A percentile compares a stretch with the other conserved stretches of the same genome.
Conservation (phyloP, 2,329 filamentous ascomycete species). For the Pseudocercospora cruenta region DNA sequence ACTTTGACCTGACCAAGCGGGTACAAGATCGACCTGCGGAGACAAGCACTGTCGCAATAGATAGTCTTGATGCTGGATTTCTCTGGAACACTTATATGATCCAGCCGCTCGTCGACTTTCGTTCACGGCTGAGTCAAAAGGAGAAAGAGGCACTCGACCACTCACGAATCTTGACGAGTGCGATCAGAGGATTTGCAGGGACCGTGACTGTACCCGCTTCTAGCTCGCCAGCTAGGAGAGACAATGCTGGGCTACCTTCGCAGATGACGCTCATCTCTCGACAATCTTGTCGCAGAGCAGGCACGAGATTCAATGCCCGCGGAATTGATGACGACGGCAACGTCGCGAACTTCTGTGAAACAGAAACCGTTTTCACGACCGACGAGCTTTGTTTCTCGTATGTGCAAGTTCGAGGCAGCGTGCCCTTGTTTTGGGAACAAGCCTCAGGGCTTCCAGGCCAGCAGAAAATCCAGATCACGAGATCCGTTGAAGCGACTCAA, state of each 20-base stretch:
- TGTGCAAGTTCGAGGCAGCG: slow-evolving; percentile 86
- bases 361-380: slow-evolving; percentile 89
- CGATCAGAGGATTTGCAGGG: slow-evolving; percentile 88
- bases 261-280: slow-evolving; percentile 88
- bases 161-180: slow-evolving; percentile 86
- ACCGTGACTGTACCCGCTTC: slow-evolving; percentile 83
- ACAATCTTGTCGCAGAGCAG: slow-evolving; percentile 85
- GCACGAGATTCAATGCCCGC: slow-evolving; percentile 94
- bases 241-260: slow-evolving; percentile 73
- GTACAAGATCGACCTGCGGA: slow-evolving; percentile 73
- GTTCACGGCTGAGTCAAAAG: slow-evolving; percentile 73
- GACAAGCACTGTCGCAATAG: slow-evolving; percentile 77
- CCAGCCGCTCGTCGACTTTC: slow-evolving; percentile 84
- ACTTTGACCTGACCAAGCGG: slow-evolving; percentile 93
- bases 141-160: slow-evolving; percentile 81
- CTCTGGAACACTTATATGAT: slow-evolving; percentile 99
- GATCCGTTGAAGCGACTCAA: slow-evolving; percentile 87
- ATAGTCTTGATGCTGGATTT: slow-evolving; percentile 89
- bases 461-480: slow-evolving; percentile 89
- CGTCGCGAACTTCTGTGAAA: slow-evolving; percentile 98
- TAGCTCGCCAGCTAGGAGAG: slow-evolving; percentile 69
- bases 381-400: slow-evolving; percentile 84
- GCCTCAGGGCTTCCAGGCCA: slow-evolving; percentile 84
- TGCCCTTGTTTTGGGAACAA: slow-evolving; percentile 98
- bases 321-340: slow-evolving; percentile 98